Evolutionary conservation across 2,329 filamentous ascomycete genomes (phyloP).

Genomic region (Ophiostoma himal-ulmi): DNA sequence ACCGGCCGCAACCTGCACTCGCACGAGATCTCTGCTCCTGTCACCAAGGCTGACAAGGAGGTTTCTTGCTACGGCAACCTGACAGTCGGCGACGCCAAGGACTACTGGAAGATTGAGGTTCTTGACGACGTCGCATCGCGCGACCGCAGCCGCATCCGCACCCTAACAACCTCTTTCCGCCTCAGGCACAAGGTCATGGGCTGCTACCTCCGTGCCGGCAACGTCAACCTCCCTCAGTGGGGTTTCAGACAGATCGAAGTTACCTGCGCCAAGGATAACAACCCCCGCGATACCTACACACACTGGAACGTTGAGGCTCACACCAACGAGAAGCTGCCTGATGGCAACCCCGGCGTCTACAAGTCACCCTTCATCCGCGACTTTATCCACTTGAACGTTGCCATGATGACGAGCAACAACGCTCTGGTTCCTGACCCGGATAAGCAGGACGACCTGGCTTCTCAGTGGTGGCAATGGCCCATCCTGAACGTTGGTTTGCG

Average conservation of each 20-base stretch:
- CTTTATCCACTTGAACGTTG: constrained; percentile 95
- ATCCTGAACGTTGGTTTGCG: constrained; percentile 89
- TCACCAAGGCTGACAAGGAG: constrained; percentile 85
- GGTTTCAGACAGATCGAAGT: constrained; percentile 99
- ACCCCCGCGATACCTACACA: constrained; percentile 86
- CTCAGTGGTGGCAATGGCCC: constrained; percentile 97
- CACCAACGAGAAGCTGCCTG: constrained; percentile 84
- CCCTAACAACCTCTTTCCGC: constrained; percentile 88
- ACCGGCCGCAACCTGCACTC: constrained; percentile 97
- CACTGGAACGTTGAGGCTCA: constrained; percentile 99
- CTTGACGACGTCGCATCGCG: constrained; percentile 81
- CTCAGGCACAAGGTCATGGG: constrained; percentile 74
- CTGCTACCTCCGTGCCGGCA: constrained; percentile 92
- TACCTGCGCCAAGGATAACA: constrained; percentile 89
- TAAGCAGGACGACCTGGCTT: constrained; percentile 97
- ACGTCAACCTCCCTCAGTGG: constrained; percentile 95
- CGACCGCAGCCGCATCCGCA: constrained; percentile 79
- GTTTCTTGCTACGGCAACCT: constrained; percentile 95
- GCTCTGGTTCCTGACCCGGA: constrained; percentile 94
- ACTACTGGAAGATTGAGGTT: constrained; percentile 93
- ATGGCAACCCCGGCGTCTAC: constrained; percentile 83
- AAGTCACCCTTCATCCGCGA: constrained; percentile 97
- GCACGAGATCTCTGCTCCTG: constrained; percentile 78
- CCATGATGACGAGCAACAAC: constrained; percentile 99
- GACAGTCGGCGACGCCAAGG: constrained; percentile 93